Conservation (phyloP, 2,329 filamentous ascomycete genomes). For the Decorospora gaudefroyi region DNA sequence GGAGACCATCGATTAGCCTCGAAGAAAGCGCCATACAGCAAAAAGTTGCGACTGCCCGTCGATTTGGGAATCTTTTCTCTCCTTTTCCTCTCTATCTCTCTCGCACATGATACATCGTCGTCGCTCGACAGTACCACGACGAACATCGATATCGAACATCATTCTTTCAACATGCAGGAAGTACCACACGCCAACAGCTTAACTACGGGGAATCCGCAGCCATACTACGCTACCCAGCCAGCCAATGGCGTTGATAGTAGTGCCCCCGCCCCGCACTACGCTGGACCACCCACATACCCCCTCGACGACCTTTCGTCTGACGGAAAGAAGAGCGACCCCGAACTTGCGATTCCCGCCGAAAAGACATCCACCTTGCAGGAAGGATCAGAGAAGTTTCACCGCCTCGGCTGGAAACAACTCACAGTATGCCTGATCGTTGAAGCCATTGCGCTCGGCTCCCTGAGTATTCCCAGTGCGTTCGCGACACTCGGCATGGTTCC, state of each 20-base stretch:
- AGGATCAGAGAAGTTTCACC: conserved; percentile 48
- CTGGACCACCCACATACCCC: conserved; percentile 27
- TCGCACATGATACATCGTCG: too few species aligned
- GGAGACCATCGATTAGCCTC: conserved; percentile 16
- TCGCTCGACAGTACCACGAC: conserved; percentile 2
- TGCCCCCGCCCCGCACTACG: conserved; percentile 10
- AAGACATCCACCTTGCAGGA: conserved; percentile 42
- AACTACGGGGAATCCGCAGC: conserved; percentile 8
- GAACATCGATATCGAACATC: background rate
- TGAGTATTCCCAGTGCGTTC: conserved; percentile 54
- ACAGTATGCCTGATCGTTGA: conserved; percentile 58
- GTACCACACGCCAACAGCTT: conserved; percentile 14
- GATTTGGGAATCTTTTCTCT: conserved; percentile 1
- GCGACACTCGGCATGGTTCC: conserved; percentile 54
- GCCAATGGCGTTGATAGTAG: conserved; percentile 2
- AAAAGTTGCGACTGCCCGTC: conserved; percentile 21
- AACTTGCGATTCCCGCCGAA: conserved; percentile 38
- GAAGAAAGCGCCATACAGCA: conserved; percentile 16
- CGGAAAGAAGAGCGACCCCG: conserved; percentile 43
- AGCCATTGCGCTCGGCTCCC: conserved; percentile 55
- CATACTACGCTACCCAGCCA: conserved; percentile 1
- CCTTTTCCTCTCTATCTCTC: conserved; percentile 2
- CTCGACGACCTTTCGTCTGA: conserved; percentile 33
- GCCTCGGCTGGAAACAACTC: conserved; percentile 57
- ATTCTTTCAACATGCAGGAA: conserved; percentile 28